Evolutionary conservation across 441 rosid genomes (phyloP), one percentile per base, ranked within the genome.

Genomic region (Mallotus repandus): DNA sequence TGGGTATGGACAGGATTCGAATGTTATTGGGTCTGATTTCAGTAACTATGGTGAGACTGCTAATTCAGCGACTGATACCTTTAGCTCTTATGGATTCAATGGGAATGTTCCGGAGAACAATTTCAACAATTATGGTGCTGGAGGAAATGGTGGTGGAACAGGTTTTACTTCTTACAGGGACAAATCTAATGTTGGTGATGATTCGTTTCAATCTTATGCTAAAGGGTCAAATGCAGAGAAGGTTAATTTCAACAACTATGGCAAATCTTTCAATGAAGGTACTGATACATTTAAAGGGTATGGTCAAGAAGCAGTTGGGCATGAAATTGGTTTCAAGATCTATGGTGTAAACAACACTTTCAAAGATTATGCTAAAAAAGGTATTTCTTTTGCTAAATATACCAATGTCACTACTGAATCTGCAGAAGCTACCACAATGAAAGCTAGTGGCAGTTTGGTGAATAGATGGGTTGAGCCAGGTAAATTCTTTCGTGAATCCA

Each of bases 381-480:
- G 80, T 14, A 82, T 85, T 49, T 81, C 72, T 35, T 96, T 96
- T 75, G 61, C 86, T 0, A 74, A 75, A 65, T 93, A 93, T 79
- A 74, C 78, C n/a, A 91, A 87, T 43, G 73, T 18, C 19, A 80
- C 79, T 5, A 63, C 19, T 29, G 65, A 67, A 10, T 56, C 79
- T 22, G 55, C 48, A 59, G 53, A 48, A 0, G 46, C 38, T 0
- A 58, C 71, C 25, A 52, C 67, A 49, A 66, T 38, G 66, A 77
- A 66, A 25, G 79, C 60, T 41, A 79, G 86, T 81, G 92, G 88
- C 84, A 86, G 77, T 74, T 72, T 58, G 35, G 92, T 87, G 55
- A 96, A 87, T 81, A 77, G 43, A 46, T 92, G 99, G 99, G 83
- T 91, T 0, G 99, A 96, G 68, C 96, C 98, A 60, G 99, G 99